Percentiles rank a stretch among this genome's conserved stretches.
These are phyloP conservation scores for Amanita subjunquillea DNA, from an alignment of 768 basidiomycete species.

Conservation along the genomic window DNA sequence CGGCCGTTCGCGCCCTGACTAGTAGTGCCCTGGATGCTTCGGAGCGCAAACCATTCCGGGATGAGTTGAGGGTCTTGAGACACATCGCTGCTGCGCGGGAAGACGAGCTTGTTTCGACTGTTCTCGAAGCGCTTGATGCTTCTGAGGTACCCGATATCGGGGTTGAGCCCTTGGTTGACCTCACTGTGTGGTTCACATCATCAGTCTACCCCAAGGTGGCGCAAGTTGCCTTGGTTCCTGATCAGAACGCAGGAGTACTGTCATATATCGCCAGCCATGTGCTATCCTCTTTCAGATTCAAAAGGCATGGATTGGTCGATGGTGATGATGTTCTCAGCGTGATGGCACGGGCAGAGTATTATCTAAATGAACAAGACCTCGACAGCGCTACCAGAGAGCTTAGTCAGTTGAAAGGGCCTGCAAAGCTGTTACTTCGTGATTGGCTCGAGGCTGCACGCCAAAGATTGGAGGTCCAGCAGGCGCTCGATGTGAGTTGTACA, in stretches of 20 bases:
- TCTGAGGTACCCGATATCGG: conserved; percentile 71
- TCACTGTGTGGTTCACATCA: conserved; percentile 84
- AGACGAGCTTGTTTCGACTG: conserved; percentile 54
- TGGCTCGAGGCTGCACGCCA: conserved; percentile 88
- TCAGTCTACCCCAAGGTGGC: conserved; percentile 78
- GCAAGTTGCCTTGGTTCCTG: conserved; percentile 88
- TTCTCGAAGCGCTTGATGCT: conserved; percentile 57
- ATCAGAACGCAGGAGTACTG: conserved; percentile 79
- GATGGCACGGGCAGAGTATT: conserved; percentile 79
- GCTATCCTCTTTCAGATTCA: conserved; percentile 70
- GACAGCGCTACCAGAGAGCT: conserved; percentile 85
- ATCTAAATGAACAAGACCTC: conserved; percentile 87
- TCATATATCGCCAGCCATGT: conserved; percentile 78
- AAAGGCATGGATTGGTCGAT: conserved; percentile 64
- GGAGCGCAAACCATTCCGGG: conserved; percentile 75
- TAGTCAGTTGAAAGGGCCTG: conserved; percentile 81
- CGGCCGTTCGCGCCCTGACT: conserved; percentile 75
- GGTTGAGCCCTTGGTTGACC: conserved; percentile 82
- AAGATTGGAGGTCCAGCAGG: conserved; percentile 86
- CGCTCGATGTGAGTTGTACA: conserved; percentile 55
- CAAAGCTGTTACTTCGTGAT: conserved; percentile 63
- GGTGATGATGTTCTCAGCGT: conserved; percentile 84
- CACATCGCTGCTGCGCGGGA: conserved; percentile 64
- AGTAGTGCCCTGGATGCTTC: conserved; percentile 55
- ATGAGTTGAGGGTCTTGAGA: conserved; percentile 77